phyloP scores from a whole-genome alignment of 106 monocot species.

The Cymbidium sinense region DNA sequence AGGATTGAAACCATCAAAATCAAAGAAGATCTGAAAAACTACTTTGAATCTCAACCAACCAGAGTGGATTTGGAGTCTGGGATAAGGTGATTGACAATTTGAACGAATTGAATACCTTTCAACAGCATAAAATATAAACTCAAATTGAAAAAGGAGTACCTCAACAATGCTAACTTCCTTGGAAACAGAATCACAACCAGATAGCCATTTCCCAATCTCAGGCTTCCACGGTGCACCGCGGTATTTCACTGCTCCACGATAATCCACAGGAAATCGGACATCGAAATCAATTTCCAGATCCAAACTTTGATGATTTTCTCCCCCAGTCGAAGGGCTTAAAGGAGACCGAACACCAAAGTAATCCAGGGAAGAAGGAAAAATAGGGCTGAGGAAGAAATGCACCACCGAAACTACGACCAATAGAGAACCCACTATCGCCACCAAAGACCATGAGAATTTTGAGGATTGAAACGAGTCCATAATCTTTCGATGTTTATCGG shows the following conservation, averaged over 20 bases:
- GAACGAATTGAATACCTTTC: not conserved
- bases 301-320: not conserved
- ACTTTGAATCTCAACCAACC: not conserved
- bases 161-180: slow-evolving; percentile 36
- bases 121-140: not conserved
- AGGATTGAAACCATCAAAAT: not conserved
- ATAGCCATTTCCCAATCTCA: slow-evolving; percentile 79
- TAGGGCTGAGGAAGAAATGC: slow-evolving; percentile 45
- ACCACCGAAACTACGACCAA: slow-evolving; percentile 18
- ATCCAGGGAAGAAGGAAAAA: slow-evolving; percentile 38
- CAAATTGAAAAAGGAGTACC: slow-evolving; percentile 17
- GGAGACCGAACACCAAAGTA: slow-evolving; percentile 22
- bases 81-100: not conserved
- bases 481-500: not conserved
- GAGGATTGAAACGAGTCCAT: slow-evolving; percentile 19
- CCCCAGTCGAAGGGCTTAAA: slow-evolving; percentile 10
- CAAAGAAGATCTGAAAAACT: not conserved
- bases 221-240: slow-evolving; percentile 70
- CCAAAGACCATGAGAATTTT: slow-evolving; percentile 49
- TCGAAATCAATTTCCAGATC: slow-evolving; percentile 9
- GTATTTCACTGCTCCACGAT: slow-evolving; percentile 44
- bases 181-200: slow-evolving; percentile 44
- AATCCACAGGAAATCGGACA: slow-evolving; percentile 31
- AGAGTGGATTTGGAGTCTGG: not conserved
- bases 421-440: slow-evolving; percentile 25